phyloP scores from a whole-genome alignment of 495 filamentous ascomycete species.

The Tuber umbilicatum region DNA sequence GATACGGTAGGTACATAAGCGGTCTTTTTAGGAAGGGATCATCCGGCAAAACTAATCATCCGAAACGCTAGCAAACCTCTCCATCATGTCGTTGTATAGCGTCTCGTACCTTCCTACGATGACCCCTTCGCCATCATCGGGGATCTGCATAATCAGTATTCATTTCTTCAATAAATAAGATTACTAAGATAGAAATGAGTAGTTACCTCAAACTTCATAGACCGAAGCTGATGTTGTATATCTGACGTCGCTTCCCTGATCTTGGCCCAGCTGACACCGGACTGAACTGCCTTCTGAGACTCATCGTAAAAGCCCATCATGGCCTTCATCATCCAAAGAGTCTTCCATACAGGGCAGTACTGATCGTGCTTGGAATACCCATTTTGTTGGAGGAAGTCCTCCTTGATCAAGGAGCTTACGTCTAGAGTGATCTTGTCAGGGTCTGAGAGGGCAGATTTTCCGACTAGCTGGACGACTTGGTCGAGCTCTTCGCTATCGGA shows the following conservation, averaged over 20 bases:
- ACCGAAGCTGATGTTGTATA: constrained; percentile 71
- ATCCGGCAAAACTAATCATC: constrained; percentile 54
- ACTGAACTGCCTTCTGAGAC: constrained; percentile 85
- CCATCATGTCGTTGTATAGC: constrained; percentile 80
- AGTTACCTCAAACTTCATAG: constrained; percentile 87
- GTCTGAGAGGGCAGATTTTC: constrained; percentile 92
- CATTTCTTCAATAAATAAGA: background rate
- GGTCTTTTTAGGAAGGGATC: background rate
- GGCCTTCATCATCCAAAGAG: constrained; percentile 98
- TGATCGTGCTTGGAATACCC: constrained; percentile 98
- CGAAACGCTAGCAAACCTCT: constrained; percentile 87
- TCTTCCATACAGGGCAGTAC: constrained; percentile 99
- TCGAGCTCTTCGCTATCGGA: constrained; percentile 94
- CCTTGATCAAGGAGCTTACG: constrained; percentile 85
- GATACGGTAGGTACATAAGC: background rate
- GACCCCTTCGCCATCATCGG: constrained; percentile 40
- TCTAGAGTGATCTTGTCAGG: constrained; percentile 98
- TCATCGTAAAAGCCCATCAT: constrained; percentile 99
- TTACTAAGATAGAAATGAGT: background rate
- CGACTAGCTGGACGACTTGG: constrained; percentile 97
- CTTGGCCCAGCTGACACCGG: constrained; percentile 85
- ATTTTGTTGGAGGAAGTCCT: constrained; percentile 99
- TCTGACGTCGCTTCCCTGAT: constrained; percentile 83
- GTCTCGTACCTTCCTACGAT: constrained; percentile 67
- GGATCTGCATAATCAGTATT: constrained; percentile 27